phyloP scores from a whole-genome alignment of 139 green algal genomes.

The Closterium sp. region DNA sequence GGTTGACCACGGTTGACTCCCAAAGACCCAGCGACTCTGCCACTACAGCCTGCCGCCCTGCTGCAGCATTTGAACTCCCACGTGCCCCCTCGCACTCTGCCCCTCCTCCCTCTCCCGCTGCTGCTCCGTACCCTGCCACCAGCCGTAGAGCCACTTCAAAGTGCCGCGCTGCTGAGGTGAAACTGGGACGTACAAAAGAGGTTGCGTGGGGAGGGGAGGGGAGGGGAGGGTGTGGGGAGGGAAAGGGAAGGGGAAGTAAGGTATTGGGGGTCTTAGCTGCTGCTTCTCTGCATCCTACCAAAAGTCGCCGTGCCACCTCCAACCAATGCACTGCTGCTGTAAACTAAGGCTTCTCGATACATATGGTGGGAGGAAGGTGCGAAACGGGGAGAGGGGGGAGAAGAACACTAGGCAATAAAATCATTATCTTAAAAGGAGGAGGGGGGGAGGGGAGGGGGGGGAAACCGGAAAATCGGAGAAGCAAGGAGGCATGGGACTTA shows the following conservation, averaged over 20 bases:
- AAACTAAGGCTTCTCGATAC: neutral
- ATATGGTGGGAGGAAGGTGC: neutral
- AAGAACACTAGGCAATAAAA: neutral
- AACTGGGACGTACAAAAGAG: neutral
- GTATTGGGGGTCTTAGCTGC: too few species aligned
- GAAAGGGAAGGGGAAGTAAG: neutral
- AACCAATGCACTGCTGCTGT: too few species aligned
- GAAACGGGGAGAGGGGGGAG: neutral
- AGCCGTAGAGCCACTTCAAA: neutral
- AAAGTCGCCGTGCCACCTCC: too few species aligned
- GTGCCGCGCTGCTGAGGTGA: conserved; percentile 3
- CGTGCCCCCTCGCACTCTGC: neutral
- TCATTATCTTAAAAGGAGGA: too few species aligned
- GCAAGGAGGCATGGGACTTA: conserved; percentile 9
- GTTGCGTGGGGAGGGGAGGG: neutral
- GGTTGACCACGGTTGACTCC: conserved; percentile 80
- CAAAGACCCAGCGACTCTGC: conserved; percentile 55
- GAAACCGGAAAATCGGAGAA: neutral
- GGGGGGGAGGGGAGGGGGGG: neutral
- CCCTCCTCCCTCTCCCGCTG: neutral
- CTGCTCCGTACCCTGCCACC: neutral
- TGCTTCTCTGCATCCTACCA: too few species aligned
- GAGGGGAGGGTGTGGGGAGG: too few species aligned
- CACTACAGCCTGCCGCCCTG: conserved; percentile 57
- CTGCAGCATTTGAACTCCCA: conserved; percentile 15